Base-by-base conservation (phyloP, 2,329 filamentous ascomycete genomes). In the Fusarium coicis region DNA sequence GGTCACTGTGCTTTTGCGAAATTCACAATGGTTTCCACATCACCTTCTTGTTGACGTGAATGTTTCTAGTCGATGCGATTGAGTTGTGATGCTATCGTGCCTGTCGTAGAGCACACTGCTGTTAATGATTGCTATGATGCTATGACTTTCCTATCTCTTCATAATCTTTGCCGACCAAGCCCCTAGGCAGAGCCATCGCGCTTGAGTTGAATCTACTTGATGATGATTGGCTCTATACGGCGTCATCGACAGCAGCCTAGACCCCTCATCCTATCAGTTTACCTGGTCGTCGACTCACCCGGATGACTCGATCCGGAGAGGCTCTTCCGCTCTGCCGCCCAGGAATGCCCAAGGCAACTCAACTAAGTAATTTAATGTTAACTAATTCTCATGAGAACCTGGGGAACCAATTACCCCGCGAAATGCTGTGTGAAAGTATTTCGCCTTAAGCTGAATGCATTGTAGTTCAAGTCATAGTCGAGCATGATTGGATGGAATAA, bases 1-100 rank as follows among this genome's bases (percentile, higher is more conserved):
- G 81, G 83, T 83, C 84, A 87, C 84, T 86, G 83, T 87, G 84
- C 84, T 88, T 87, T 78, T 86, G 87, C 87, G 85, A 90, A 88
- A 88, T 87, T 87, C 84, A 78, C 75, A 87, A 86, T 84, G 84
- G 84, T 87, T 87, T 89, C 86, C 86, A 87, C 80, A 78, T 75
- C 62, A 70, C 69, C 66, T 68, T 68, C 43, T 58, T 63, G 30
- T 62, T 70, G 66, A 55, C 65, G 69, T 73, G 60, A 55, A 54
- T 65, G 66, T 44, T 68, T 64, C 34, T 61, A 62, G 63, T 70
- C 63, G 61, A 65, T 65, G 58, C 56, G 69, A 55, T 50, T 72
- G 63, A 56, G 55, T 72, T 64, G 60, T 74, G 69, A 61, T 75
- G 44, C 60, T 69, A 52, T 73, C 55, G 68, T 75, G 69, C 70